Conservation (phyloP, 192 early-diverging fungal genomes). For the Coemansia furcata region DNA sequence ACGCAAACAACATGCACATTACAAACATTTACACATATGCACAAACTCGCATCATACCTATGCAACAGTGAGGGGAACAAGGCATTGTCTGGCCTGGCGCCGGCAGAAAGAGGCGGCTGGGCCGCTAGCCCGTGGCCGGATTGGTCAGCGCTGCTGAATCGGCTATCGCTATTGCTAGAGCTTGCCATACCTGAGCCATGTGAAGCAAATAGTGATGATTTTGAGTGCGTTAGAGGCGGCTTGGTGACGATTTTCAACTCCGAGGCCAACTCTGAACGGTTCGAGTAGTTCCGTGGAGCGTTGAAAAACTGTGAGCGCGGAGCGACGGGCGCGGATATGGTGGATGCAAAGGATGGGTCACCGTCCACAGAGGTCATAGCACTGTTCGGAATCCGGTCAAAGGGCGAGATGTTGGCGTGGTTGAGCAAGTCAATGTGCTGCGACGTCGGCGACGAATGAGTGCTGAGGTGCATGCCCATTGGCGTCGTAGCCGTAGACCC, state of each 20-base stretch:
- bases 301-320: not conserved
- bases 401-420: slow-evolving; percentile 11
- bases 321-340: slow-evolving; percentile 5
- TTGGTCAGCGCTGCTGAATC: slow-evolving; percentile 32
- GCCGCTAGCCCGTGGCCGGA: slow-evolving; percentile 24
- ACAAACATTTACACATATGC: not conserved
- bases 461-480: slow-evolving; percentile 8
- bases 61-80: slow-evolving; percentile 47
- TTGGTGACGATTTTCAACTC: slow-evolving; percentile 3
- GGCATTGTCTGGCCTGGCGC: slow-evolving; percentile 19
- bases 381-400: slow-evolving; percentile 4
- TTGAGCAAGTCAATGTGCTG: slow-evolving; percentile 5
- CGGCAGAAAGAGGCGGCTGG: slow-evolving; percentile 9
- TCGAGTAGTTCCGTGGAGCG: not conserved
- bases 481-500: slow-evolving; percentile 11
- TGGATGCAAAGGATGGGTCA: slow-evolving; percentile 3
- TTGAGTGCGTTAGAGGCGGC: slow-evolving; percentile 15
- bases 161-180: slow-evolving; percentile 18
- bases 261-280: not conserved
- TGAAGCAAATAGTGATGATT: slow-evolving; percentile 9
- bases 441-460: slow-evolving; percentile 21
- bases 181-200: slow-evolving; percentile 4
- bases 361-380: slow-evolving; percentile 3
- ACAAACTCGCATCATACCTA: slow-evolving; percentile 30
- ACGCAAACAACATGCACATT: slow-evolving; percentile 3